Evolutionary conservation across 1,284 basidiomycete species (phyloP).

Genomic region (Cryptococcus sp.): DNA sequence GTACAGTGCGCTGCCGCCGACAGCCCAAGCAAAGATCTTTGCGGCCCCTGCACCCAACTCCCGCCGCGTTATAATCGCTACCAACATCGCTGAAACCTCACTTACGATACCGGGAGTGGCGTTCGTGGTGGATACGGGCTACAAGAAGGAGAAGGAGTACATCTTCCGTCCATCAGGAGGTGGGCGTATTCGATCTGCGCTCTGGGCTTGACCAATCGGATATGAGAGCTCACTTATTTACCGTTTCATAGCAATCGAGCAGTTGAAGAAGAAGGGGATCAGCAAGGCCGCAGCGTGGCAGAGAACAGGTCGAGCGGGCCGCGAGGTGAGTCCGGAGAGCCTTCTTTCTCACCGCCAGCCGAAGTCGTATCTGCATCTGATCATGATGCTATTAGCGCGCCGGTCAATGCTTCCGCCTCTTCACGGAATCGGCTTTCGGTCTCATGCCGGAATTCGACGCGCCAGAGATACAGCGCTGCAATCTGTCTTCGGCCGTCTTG

Average conservation of each 20-base stretch:
- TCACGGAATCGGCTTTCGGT: slow-evolving; percentile 75
- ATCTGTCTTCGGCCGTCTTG: slow-evolving; percentile 76
- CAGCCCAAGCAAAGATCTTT: slow-evolving; percentile 79
- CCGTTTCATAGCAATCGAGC: slow-evolving; percentile 70
- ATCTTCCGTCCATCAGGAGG: slow-evolving; percentile 68
- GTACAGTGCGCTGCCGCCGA: slow-evolving; percentile 79
- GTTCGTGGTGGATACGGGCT: slow-evolving; percentile 93
- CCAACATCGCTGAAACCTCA: slow-evolving; percentile 97
- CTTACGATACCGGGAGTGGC: slow-evolving; percentile 95
- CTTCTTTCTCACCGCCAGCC: background rate
- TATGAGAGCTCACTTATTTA: no score
- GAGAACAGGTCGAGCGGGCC: slow-evolving; percentile 84
- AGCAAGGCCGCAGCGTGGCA: slow-evolving; percentile 84
- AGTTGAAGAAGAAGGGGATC: slow-evolving; percentile 78
- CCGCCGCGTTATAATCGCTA: slow-evolving; percentile 89
- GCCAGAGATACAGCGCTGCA: slow-evolving; percentile 86
- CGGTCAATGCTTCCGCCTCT: slow-evolving; percentile 84
- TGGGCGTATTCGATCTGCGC: slow-evolving; percentile 30
- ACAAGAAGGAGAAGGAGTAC: slow-evolving; percentile 93
- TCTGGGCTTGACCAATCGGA: no score
- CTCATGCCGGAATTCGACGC: slow-evolving; percentile 67
- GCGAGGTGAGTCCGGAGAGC: slow-evolving; percentile 63
- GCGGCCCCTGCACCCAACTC: slow-evolving; percentile 66
- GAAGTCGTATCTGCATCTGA: background rate
- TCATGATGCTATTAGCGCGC: slow-evolving; percentile 58